Evolutionary conservation across 805 yeast genomes (phyloP).

Genomic region (Metschnikowia proteae): DNA sequence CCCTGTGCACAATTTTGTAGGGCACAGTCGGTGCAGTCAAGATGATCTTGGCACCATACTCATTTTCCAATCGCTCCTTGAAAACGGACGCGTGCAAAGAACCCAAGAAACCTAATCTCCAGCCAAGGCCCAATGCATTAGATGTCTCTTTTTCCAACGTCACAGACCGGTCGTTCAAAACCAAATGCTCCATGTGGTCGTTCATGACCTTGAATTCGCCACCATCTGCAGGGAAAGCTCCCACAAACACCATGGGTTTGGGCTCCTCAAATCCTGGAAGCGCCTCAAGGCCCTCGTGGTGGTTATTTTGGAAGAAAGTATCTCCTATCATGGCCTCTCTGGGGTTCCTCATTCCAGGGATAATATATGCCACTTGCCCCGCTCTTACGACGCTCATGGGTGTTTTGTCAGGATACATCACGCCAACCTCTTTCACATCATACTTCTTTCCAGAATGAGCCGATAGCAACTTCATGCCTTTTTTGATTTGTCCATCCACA

Average conservation of each 20-base stretch:
- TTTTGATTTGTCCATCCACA: constrained; percentile 74
- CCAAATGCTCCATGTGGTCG: constrained; percentile 84
- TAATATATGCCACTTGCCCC: constrained; percentile 92
- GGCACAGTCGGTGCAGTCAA: constrained; percentile 97
- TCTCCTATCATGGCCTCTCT: constrained; percentile 89
- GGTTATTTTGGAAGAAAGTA: constrained; percentile 66
- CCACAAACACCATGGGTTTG: constrained; percentile 97
- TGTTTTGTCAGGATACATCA: constrained; percentile 87
- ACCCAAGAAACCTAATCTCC: constrained; percentile 95
- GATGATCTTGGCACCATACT: constrained; percentile 88
- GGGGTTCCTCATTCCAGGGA: constrained; percentile 92
- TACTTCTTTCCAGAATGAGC: constrained; percentile 74
- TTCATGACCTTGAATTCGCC: constrained; percentile 84
- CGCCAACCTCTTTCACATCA: constrained; percentile 90
- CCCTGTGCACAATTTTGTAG: constrained; percentile 64
- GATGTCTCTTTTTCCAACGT: constrained; percentile 87
- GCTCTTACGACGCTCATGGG: constrained; percentile 64
- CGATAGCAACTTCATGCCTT: constrained; percentile 71
- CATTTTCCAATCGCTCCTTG: constrained; percentile 85
- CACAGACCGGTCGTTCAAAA: constrained; percentile 88
- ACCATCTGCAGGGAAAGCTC: constrained; percentile 97
- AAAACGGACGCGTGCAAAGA: constrained; percentile 94
- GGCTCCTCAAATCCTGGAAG: constrained; percentile 95
- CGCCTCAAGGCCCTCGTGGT: constrained; percentile 57
- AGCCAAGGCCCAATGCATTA: constrained; percentile 92